Percentiles rank a stretch among this genome's conserved stretches.
These are phyloP conservation scores for Phytophthora citricola DNA, from an alignment of 352 stramenopile species.

Conservation along the genomic window DNA sequence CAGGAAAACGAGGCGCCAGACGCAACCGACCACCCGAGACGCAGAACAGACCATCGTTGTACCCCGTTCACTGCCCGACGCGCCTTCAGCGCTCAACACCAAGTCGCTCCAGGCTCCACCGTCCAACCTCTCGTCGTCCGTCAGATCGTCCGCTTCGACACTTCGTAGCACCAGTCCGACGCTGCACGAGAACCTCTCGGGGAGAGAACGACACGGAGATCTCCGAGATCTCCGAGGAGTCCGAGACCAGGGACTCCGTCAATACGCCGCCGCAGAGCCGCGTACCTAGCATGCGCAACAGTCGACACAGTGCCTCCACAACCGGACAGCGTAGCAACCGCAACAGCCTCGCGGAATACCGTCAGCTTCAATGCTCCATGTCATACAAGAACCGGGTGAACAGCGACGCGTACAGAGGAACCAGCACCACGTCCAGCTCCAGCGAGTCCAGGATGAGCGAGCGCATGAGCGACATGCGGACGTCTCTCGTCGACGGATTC, in stretches of 20 bases:
- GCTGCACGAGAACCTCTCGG: constrained; percentile 49
- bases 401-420: constrained; percentile 38
- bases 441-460: constrained; percentile 35
- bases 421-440: constrained; percentile 26
- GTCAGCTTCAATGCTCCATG: constrained; percentile 85
- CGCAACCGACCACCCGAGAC: constrained; percentile 22
- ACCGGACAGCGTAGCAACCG: constrained; percentile 24
- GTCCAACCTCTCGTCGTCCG: constrained; percentile 60
- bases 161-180: constrained; percentile 46
- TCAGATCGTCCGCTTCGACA: constrained; percentile 58
- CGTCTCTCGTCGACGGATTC: constrained; percentile 38
- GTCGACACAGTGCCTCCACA: constrained; percentile 32
- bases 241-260: constrained; percentile 33
- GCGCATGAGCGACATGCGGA: constrained; percentile 41
- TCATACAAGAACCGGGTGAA: constrained; percentile 85
- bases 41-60: constrained; percentile 36
- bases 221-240: constrained; percentile 36
- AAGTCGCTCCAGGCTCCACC: constrained; percentile 36
- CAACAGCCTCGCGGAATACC: constrained; percentile 74
- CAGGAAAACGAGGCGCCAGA: constrained; percentile 30
- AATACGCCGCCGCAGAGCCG: constrained; percentile 26
- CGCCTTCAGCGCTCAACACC: background rate
- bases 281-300: constrained; percentile 34
- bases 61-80: constrained; percentile 13
- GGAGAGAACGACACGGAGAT: constrained; percentile 51